A percentile compares a stretch with the other conserved stretches of the same genome.
Evolutionary conservation across 2,329 filamentous ascomycete genomes (phyloP).

Genomic region (Xylariaceae sp.): DNA sequence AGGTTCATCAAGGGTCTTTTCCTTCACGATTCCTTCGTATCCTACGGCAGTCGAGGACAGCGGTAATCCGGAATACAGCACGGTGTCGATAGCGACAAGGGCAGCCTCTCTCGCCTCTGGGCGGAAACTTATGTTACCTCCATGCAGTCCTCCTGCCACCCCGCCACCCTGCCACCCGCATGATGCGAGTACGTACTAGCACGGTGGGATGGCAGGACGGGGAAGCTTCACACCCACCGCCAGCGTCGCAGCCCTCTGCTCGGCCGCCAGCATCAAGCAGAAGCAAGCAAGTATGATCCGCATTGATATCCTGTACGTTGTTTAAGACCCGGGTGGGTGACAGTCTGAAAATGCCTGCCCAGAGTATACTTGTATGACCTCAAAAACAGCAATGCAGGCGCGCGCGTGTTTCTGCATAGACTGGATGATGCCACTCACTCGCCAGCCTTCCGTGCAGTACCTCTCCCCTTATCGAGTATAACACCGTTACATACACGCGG

Average conservation of each 20-base stretch:
- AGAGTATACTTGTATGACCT: too few relatives aligned
- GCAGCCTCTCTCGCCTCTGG: conserved; percentile 1
- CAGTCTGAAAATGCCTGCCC: not conserved
- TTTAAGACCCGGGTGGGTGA: not conserved
- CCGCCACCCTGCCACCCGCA: conserved; percentile 27
- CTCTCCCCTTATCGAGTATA: too few relatives aligned
- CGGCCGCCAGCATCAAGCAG: conserved; percentile 27
- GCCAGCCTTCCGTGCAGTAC: too few relatives aligned
- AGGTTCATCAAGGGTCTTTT: conserved; percentile 3
- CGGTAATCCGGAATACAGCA: conserved; percentile 1
- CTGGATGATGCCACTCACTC: too few relatives aligned
- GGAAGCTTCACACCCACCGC: conserved; percentile 19
- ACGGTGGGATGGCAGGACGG: conserved; percentile 15
- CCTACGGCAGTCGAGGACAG: too few relatives aligned
- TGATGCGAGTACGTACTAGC: conserved; percentile 20
- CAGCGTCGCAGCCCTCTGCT: conserved; percentile 23
- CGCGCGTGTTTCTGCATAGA: too few relatives aligned
- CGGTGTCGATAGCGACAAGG: not conserved
- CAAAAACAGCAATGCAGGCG: too few relatives aligned
- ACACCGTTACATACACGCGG: too few relatives aligned
- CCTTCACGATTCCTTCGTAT: too few relatives aligned
- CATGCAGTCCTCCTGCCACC: conserved; percentile 1
- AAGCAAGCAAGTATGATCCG: conserved; percentile 45
- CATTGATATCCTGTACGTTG: conserved; percentile 38
- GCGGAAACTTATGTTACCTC: too few relatives aligned